Conservation (phyloP, 331 rosid genomes). For the Rosa hybrid region DNA sequence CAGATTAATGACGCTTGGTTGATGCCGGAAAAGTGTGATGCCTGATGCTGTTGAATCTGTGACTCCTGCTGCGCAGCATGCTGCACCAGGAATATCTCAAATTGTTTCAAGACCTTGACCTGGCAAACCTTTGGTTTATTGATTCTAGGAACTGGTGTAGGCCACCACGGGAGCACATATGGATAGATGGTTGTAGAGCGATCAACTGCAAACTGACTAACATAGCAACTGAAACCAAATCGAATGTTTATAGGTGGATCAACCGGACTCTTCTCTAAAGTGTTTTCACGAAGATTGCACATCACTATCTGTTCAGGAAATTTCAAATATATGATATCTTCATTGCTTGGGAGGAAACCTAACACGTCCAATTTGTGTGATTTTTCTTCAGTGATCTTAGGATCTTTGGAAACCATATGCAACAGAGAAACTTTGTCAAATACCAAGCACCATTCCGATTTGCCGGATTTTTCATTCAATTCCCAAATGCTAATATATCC, state of each 20-base stretch:
- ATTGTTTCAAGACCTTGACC: too few species aligned
- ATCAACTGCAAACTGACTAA: neutral
- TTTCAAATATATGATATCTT: neutral
- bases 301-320: neutral
- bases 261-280: neutral
- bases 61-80: too few species aligned
- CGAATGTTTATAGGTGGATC: neutral
- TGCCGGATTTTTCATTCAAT: neutral
- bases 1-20: too few species aligned
- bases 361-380: neutral
- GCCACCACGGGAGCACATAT: neutral
- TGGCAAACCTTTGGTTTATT: neutral
- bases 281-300: neutral
- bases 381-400: neutral
- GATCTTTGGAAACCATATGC: neutral
- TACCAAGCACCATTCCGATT: neutral
- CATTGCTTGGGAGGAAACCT: neutral
- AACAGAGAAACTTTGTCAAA: neutral
- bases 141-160: slow-evolving; percentile 3
- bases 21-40: too few species aligned
- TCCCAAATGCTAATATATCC: neutral
- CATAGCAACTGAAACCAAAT: neutral
- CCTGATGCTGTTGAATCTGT: too few species aligned
- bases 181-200: neutral
- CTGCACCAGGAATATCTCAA: too few species aligned